Conservation (phyloP, 164 flowering plant genomes). For the Malania oleifera region DNA sequence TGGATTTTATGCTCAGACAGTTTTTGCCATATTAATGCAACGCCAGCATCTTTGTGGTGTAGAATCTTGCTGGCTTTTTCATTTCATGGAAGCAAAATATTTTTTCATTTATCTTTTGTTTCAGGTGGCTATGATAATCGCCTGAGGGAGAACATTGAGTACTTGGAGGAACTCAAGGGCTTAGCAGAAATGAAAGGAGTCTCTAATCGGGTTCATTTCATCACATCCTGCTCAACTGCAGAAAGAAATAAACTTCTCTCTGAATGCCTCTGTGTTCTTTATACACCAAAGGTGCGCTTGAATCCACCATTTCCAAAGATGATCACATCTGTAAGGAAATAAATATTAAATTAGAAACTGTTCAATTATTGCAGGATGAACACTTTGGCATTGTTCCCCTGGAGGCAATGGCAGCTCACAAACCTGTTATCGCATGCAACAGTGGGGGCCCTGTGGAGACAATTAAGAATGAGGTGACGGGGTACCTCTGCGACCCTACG, state of each 20-base stretch:
- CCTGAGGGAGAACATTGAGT: not conserved
- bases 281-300: not conserved
- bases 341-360: too few species aligned
- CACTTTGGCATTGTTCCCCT: not conserved
- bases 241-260: not conserved
- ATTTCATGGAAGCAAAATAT: too few species aligned
- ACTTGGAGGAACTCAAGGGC: slow-evolving; percentile 2
- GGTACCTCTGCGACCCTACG: slow-evolving; percentile 3
- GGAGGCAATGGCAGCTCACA: not conserved
- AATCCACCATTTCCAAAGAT: not conserved
- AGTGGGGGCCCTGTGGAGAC: not conserved
- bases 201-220: not conserved
- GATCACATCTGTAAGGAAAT: too few species aligned
- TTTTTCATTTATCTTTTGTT: too few species aligned
- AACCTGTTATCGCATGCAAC: not conserved
- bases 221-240: not conserved
- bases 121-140: slow-evolving; percentile 1
- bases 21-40: too few species aligned
- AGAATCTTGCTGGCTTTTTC: too few species aligned
- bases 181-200: not conserved
- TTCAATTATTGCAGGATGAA: not conserved
- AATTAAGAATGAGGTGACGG: slow-evolving; percentile 2
- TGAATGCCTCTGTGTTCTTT: slow-evolving; percentile 1
- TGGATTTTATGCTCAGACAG: too few species aligned
- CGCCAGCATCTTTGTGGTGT: too few species aligned